phyloP scores from a whole-genome alignment of 1,284 basidiomycete species.

The Ustilago shanxiensis region DNA sequence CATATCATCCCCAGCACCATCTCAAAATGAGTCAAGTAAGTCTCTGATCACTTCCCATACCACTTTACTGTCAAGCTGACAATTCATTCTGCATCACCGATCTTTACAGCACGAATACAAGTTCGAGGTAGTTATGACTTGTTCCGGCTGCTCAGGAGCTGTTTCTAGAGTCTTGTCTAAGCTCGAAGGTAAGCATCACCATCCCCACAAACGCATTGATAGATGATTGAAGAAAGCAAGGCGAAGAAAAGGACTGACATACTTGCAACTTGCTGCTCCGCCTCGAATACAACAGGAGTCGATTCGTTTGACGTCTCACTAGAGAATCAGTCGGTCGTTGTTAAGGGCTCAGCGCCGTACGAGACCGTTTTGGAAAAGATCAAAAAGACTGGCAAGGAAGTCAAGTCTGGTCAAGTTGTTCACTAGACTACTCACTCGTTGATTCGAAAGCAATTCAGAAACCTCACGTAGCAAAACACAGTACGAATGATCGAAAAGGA shows the following conservation, averaged over 20 bases:
- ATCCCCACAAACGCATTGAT: too few species aligned
- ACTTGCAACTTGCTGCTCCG: not conserved
- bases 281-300: constrained; percentile 39
- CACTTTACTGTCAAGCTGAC: not conserved
- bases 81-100: not conserved
- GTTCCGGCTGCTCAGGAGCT: constrained; percentile 83
- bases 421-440: constrained; percentile 16
- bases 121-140: constrained; percentile 83
- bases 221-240: too few species aligned
- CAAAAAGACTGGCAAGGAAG: constrained; percentile 88
- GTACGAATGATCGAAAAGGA: not conserved
- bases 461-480: not conserved
- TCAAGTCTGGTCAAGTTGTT: constrained; percentile 66
- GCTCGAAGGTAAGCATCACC: constrained; percentile 75
- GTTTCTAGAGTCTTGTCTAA: constrained; percentile 80
- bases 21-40: constrained; percentile 21
- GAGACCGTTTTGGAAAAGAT: constrained; percentile 80
- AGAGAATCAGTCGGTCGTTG: constrained; percentile 79
- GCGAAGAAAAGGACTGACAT: too few species aligned
- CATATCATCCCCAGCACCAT: not conserved
- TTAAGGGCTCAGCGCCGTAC: constrained; percentile 77
- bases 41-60: not conserved
- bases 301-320: constrained; percentile 74
- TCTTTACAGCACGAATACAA: constrained; percentile 72
- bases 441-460: not conserved